A percentile compares a stretch with the other conserved stretches of the same genome.
Conservation (phyloP, 1,284 basidiomycete species). For the Gomphus bonarii region DNA sequence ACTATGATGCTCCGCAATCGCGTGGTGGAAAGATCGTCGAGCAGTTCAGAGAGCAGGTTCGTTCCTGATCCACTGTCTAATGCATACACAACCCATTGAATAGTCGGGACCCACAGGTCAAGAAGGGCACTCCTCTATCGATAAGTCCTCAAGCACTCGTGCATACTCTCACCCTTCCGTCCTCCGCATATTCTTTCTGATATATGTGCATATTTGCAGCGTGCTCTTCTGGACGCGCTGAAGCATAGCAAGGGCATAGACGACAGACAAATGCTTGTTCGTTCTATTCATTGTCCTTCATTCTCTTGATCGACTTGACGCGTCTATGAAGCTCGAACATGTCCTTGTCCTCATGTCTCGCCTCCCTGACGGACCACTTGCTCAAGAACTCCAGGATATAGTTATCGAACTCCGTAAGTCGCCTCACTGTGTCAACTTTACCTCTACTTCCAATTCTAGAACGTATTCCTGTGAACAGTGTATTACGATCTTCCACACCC, state of each 20-base stretch:
- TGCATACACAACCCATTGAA: not conserved
- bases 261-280: constrained; percentile 47
- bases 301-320: no score
- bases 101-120: not conserved
- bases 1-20: constrained; percentile 9
- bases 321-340: constrained; percentile 51
- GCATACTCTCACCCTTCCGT: not conserved
- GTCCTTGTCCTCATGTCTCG: constrained; percentile 51
- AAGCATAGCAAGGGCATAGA: constrained; percentile 49
- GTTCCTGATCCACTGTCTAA: not conserved
- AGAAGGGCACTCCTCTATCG: constrained; percentile 5
- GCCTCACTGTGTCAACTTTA: not conserved
- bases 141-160: constrained; percentile 1
- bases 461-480: constrained; percentile 29
- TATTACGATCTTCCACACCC: constrained; percentile 75
- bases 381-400: constrained; percentile 37
- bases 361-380: constrained; percentile 39
- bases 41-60: constrained; percentile 9
- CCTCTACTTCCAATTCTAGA: constrained; percentile 1
- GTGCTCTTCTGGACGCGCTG: constrained; percentile 44
- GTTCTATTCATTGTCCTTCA: constrained; percentile 12
- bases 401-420: constrained; percentile 48
- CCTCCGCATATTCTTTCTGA: no score
- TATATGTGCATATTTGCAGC: constrained; percentile 22
- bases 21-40: constrained; percentile 4